Percentiles rank a stretch among this genome's conserved stretches.
These are phyloP conservation scores for Trametes coccinea DNA, from an alignment of 768 basidiomycete genomes.

Conservation along the genomic window DNA sequence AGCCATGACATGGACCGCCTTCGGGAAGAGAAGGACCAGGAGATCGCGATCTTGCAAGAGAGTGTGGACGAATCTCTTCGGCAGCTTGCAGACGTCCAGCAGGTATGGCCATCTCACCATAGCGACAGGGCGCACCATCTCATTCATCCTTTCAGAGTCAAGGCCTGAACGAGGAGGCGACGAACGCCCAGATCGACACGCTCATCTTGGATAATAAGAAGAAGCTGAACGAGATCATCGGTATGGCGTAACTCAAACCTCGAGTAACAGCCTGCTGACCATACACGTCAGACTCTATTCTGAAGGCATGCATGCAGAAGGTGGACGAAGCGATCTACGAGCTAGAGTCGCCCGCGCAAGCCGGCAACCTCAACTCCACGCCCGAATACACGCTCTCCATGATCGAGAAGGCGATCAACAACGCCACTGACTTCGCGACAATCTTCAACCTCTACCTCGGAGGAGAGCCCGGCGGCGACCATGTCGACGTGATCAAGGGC, in stretches of 20 bases:
- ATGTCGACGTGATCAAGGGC: slow-evolving; percentile 97
- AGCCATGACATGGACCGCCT: slow-evolving; percentile 75
- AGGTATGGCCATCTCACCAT: slow-evolving; percentile 48
- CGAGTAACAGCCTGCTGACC: slow-evolving; percentile 12
- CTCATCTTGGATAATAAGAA: slow-evolving; percentile 96
- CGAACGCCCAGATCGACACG: slow-evolving; percentile 95
- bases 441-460: slow-evolving; percentile 89
- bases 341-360: slow-evolving; percentile 92
- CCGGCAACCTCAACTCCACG: slow-evolving; percentile 95
- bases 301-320: slow-evolving; percentile 95
- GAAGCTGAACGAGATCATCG: slow-evolving; percentile 96
- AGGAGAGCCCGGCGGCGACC: slow-evolving; percentile 85
- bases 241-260: slow-evolving; percentile 41
- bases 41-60: slow-evolving; percentile 93
- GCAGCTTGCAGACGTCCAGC: slow-evolving; percentile 81
- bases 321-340: slow-evolving; percentile 98
- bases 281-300: slow-evolving; percentile 77
- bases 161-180: slow-evolving; percentile 83
- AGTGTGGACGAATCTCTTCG: slow-evolving; percentile 92
- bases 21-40: slow-evolving; percentile 95
- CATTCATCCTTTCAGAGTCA: slow-evolving; percentile 57
- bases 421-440: slow-evolving; percentile 94
- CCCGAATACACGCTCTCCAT: slow-evolving; percentile 98
- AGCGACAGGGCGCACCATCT: slow-evolving; percentile 2
- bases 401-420: slow-evolving; percentile 95